Base-by-base conservation (phyloP, 257 asterid genomes). In the Solanum pinnatisectum region DNA sequence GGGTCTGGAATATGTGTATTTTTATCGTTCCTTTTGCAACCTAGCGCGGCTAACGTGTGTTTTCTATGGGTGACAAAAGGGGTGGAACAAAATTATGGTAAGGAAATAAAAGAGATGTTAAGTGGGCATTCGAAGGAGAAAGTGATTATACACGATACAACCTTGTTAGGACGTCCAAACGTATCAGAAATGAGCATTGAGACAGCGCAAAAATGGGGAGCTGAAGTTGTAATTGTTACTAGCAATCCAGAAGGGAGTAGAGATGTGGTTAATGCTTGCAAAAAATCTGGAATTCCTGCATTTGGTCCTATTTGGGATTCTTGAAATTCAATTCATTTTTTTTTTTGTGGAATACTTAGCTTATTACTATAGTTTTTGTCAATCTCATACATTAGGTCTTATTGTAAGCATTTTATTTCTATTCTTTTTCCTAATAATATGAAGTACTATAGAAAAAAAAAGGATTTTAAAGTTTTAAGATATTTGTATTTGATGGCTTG, bases 301-400 rank as follows among this genome's bases (percentile, higher is more conserved):
- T 95, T 93, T 84, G 98, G 94, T 12, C 96, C 98, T 0, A 93
- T 95, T 87, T 94, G 97, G 97, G 97, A 94, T 87, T 94, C 97
- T 89, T 94, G 85, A 91, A 10, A 49, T 39, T 37, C 20, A 37
- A 39, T 23, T 76, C 83, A 27, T 23, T 23, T 36, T 71, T 36
- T 71, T 60, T 23, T 22, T 23, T n/a, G 32, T 63, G 71, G n/a
- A 56, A 16, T 52, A 52, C 16, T 15, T 49, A 49, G 60, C 7
- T 46, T 46, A 49, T 49, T 14, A 49, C 59, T 52, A 52, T 52
- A 15, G 8, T 52, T 56, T 49, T 56, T 56, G 65, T 56, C 11
- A 56, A 1, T 56, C n/a, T 56, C 25, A 56, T 56, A 3, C 11
- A 20, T 56, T 56, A 56, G 65, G 65, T 56, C 25, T 56, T 56